These are phyloP conservation scores for Porcisia hertigi DNA, from an alignment of 208 protist genomes.

Conservation along the genomic window DNA sequence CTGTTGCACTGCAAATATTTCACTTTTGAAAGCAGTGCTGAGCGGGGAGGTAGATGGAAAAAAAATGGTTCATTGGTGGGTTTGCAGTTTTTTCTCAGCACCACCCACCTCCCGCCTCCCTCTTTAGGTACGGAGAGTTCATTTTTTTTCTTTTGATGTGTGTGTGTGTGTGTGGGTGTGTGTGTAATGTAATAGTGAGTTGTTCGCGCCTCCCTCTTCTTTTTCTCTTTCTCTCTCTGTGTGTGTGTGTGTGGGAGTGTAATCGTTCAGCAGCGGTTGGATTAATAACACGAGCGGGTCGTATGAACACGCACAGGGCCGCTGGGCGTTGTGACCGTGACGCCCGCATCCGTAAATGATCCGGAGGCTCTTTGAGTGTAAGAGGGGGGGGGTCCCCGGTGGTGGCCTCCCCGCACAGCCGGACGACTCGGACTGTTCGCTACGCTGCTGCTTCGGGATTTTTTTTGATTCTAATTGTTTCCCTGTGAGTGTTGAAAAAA, in stretches of 20 bases:
- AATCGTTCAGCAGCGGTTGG: not conserved
- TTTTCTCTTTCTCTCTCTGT: not conserved
- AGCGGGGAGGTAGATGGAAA: not conserved
- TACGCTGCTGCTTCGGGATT: not conserved
- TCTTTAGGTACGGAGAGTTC: no score
- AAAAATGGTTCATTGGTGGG: not conserved
- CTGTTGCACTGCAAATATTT: not conserved
- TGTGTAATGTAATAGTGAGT: not conserved
- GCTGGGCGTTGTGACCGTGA: not conserved
- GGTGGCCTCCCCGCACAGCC: not conserved
- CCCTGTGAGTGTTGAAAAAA: not conserved
- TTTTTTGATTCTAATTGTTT: not conserved
- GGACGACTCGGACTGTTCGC: not conserved
- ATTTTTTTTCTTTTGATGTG: not conserved
- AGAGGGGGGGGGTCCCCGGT: not conserved
- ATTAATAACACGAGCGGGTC: not conserved
- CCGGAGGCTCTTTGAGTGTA: not conserved
- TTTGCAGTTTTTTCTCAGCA: not conserved
- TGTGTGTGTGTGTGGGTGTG: not conserved
- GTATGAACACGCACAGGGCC: not conserved
- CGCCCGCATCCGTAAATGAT: not conserved
- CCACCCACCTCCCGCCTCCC: not conserved
- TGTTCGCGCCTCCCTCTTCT: not conserved
- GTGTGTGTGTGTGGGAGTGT: not conserved
- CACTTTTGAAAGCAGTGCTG: not conserved